Conservation (phyloP, 2,329 filamentous ascomycete species). For the Ploettnerulaceae sp. region DNA sequence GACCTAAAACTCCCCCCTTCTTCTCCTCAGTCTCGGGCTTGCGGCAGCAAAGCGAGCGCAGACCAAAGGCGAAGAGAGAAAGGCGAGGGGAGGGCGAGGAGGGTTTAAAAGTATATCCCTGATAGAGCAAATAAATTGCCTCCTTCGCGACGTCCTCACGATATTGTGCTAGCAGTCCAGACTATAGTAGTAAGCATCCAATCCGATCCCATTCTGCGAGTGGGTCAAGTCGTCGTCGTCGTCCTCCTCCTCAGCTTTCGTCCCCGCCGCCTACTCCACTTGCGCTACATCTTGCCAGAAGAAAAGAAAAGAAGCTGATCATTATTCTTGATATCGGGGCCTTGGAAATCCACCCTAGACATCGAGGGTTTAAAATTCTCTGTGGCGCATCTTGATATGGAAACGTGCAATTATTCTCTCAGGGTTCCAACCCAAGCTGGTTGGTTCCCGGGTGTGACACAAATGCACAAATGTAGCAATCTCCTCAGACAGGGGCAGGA, state of each 20-base stretch:
- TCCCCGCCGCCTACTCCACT: too few relatives aligned
- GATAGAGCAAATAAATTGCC: conserved; percentile 14
- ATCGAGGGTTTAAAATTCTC: too few relatives aligned
- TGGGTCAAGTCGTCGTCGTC: not conserved
- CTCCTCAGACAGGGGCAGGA: conserved; percentile 9
- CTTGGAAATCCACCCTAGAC: too few relatives aligned
- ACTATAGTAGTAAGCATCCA: too few relatives aligned
- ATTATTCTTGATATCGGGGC: too few relatives aligned
- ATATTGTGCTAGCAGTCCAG: too few relatives aligned
- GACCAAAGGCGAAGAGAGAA: not conserved
- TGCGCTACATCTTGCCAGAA: too few relatives aligned
- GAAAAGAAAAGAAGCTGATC: too few relatives aligned
- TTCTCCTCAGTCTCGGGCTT: conserved; percentile 1
- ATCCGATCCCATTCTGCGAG: not conserved
- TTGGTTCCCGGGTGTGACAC: conserved; percentile 2
- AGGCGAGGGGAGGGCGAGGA: too few relatives aligned
- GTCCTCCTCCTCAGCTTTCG: not conserved
- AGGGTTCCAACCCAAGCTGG: not conserved
- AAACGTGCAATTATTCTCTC: too few relatives aligned
- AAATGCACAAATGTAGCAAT: conserved; percentile 11
- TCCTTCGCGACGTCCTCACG: conserved; percentile 7
- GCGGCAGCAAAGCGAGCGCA: not conserved
- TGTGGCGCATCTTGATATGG: too few relatives aligned
- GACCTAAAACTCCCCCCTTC: not conserved
- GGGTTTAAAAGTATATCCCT: conserved; percentile 4